phyloP scores from a whole-genome alignment of 108 stramenopile genomes.

The Cyclotella baltica region DNA sequence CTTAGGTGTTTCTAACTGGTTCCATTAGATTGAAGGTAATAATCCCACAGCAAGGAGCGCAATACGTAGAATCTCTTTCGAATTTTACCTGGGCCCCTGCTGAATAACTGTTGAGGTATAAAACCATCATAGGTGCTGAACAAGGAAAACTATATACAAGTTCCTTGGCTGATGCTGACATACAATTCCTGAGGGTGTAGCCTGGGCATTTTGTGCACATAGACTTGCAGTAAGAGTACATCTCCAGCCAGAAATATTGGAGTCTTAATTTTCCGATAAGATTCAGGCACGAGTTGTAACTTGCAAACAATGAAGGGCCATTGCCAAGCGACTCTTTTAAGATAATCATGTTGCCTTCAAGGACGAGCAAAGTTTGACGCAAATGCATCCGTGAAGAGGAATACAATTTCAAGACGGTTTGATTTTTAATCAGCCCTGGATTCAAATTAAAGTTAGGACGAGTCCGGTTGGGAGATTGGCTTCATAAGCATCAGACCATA shows the following conservation, averaged over 20 bases:
- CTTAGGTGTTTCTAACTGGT: neutral
- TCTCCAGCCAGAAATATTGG: slow-evolving; percentile 19
- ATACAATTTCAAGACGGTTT: neutral
- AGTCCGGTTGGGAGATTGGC: neutral
- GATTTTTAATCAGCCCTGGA: neutral
- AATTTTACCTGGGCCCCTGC: slow-evolving; percentile 7
- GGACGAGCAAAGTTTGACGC: neutral
- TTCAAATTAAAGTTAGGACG: neutral
- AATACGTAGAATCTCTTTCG: neutral
- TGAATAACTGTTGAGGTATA: neutral
- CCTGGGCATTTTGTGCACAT: slow-evolving; percentile 10
- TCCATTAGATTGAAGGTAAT: slow-evolving; percentile 10
- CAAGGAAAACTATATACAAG: slow-evolving; percentile 10
- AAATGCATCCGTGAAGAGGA: neutral
- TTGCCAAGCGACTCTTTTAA: neutral
- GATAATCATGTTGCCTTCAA: slow-evolving; percentile 4
- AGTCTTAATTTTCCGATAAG: slow-evolving; percentile 6
- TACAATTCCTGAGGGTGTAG: neutral
- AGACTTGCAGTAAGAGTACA: slow-evolving; percentile 3
- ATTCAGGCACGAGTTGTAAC: slow-evolving; percentile 14
- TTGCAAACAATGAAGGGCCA: neutral
- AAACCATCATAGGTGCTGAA: neutral
- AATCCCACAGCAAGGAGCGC: slow-evolving; percentile 19
- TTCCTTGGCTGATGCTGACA: neutral
- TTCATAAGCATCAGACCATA: slow-evolving; percentile 2